phyloP scores from a whole-genome alignment of 805 yeast species.

The Lipomyces orientalis region DNA sequence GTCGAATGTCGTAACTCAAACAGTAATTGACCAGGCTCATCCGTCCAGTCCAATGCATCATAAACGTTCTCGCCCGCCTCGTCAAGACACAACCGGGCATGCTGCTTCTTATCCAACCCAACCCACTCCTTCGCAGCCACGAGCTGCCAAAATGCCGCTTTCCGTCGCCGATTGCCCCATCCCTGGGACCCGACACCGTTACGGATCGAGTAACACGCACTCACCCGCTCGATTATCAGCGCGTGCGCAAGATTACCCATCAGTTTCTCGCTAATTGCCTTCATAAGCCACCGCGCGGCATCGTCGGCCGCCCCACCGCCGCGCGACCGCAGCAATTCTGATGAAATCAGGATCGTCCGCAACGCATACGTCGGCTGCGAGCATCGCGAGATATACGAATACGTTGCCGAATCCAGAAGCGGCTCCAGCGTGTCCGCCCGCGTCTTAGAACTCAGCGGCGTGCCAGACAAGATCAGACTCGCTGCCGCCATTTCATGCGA shows the following conservation, averaged over 20 bases:
- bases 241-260: constrained; percentile 54
- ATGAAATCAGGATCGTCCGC: constrained; percentile 66
- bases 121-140: constrained; percentile 78
- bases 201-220: constrained; percentile 55
- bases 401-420: constrained; percentile 70
- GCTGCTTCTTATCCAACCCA: constrained; percentile 40
- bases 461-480: constrained; percentile 64
- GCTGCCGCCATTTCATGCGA: constrained; percentile 83
- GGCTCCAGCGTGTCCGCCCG: constrained; percentile 63
- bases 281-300: constrained; percentile 55
- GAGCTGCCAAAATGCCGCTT: constrained; percentile 77
- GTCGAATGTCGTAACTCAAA: constrained; percentile 30
- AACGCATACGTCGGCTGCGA: constrained; percentile 72
- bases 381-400: constrained; percentile 75
- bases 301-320: constrained; percentile 52
- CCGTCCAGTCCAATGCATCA: constrained; percentile 35
- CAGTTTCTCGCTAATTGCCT: constrained; percentile 49
- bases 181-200: constrained; percentile 30
- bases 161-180: constrained; percentile 61
- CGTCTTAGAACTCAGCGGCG: constrained; percentile 47
- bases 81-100: constrained; percentile 45
- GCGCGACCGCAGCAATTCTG: constrained; percentile 66
- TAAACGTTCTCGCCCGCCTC: constrained; percentile 45
- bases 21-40: constrained; percentile 26
- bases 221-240: constrained; percentile 58